These are phyloP conservation scores for Penicillium sp. DNA, from an alignment of 2,329 filamentous ascomycete genomes.

Conservation along the genomic window DNA sequence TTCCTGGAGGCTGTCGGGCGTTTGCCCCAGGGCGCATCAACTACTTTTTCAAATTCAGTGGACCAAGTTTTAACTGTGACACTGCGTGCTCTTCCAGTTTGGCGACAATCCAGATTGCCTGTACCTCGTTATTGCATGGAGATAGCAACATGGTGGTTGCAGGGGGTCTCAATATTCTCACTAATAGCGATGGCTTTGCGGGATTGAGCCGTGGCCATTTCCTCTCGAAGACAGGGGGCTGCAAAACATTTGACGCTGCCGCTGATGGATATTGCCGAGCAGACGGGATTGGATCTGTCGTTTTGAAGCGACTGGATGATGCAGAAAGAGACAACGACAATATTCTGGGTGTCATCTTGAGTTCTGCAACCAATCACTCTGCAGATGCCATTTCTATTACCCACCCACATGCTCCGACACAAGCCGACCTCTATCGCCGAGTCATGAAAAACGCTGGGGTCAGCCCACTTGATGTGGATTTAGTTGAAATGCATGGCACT, in stretches of 20 bases:
- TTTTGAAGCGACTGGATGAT: constrained; percentile 55
- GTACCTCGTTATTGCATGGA: constrained; percentile 69
- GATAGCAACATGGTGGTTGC: constrained; percentile 80
- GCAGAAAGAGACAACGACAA: constrained; percentile 53
- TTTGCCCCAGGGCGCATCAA: background rate
- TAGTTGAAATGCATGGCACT: constrained; percentile 46
- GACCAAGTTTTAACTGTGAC: constrained; percentile 70
- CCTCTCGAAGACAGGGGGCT: constrained; percentile 43
- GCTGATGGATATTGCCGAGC: constrained; percentile 59
- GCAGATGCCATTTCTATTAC: constrained; percentile 49
- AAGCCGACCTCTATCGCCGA: constrained; percentile 39
- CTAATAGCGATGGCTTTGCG: constrained; percentile 76
- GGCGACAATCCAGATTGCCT: constrained; percentile 69
- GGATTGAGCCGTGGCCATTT: constrained; percentile 61
- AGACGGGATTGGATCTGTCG: constrained; percentile 52
- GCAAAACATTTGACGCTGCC: constrained; percentile 51
- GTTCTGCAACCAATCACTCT: constrained; percentile 47
- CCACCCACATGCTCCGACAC: constrained; percentile 43
- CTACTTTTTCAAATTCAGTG: constrained; percentile 75
- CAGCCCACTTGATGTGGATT: constrained; percentile 39
- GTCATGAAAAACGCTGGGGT: constrained; percentile 41
- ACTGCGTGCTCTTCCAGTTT: constrained; percentile 65
- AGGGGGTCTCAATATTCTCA: constrained; percentile 71
- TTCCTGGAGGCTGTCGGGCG: background rate
- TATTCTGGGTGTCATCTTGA: constrained; percentile 47